Percentiles rank a stretch among this genome's conserved stretches.
Evolutionary conservation across 257 asterid species (phyloP).

Genomic region (Prunella vulgaris): DNA sequence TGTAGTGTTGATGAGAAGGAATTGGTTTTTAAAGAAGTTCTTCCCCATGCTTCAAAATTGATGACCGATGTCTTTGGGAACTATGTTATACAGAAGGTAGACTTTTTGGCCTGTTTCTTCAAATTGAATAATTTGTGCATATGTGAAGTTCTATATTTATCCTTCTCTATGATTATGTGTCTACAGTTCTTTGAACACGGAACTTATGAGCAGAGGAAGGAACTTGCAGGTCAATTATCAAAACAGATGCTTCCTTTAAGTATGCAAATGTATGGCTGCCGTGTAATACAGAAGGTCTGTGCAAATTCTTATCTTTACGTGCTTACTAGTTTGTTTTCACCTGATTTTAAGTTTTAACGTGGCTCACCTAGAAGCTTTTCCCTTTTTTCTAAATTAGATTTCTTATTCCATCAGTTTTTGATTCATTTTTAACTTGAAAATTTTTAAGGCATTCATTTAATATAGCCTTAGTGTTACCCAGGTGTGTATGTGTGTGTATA

Average conservation of each 20-base stretch:
- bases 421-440: background rate
- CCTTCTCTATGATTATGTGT: slow-evolving; percentile 20
- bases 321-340: background rate
- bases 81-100: slow-evolving; percentile 90
- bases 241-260: slow-evolving; percentile 71
- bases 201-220: slow-evolving; percentile 65
- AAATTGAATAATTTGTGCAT: slow-evolving; percentile 1
- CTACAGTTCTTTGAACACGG: slow-evolving; percentile 86
- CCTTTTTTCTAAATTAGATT: background rate
- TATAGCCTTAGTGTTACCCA: background rate
- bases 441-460: background rate
- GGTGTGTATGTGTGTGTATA: too few relatives aligned
- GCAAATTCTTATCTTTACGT: slow-evolving; percentile 6
- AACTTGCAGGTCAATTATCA: slow-evolving; percentile 63
- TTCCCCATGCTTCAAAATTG: slow-evolving; percentile 71
- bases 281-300: slow-evolving; percentile 90
- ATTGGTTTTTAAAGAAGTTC: slow-evolving; percentile 64
- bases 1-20: slow-evolving; percentile 71
- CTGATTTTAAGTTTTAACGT: background rate
- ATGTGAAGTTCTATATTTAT: background rate
- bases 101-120: slow-evolving; percentile 8
- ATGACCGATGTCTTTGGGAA: slow-evolving; percentile 88
- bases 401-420: background rate
- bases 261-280: slow-evolving; percentile 95
- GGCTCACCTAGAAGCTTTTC: background rate